These are phyloP conservation scores for Candida pseudofarinosa DNA, from an alignment of 805 yeast genomes.

Conservation along the genomic window DNA sequence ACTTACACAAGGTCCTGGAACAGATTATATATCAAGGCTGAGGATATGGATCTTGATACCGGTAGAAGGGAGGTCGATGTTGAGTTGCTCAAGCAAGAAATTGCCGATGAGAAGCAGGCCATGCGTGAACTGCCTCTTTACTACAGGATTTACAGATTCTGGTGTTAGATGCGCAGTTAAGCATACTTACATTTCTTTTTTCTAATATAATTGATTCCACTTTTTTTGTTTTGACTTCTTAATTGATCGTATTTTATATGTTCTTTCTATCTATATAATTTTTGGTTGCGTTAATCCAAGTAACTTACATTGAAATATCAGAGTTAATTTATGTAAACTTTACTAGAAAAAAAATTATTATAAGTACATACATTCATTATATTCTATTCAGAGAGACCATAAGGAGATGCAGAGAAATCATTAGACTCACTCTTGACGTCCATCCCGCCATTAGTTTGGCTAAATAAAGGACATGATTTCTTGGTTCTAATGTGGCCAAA, in stretches of 20 bases:
- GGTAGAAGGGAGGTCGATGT: slow-evolving; percentile 39
- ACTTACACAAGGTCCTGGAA: slow-evolving; percentile 28
- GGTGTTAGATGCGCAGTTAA: slow-evolving; percentile 2
- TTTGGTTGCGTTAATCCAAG: not conserved
- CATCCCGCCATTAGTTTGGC: slow-evolving; percentile 29
- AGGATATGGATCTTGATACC: slow-evolving; percentile 39
- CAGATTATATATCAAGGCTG: slow-evolving; percentile 23
- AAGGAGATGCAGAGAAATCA: slow-evolving; percentile 2
- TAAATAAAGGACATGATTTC: slow-evolving; percentile 84
- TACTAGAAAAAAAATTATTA: too few species aligned
- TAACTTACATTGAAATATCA: too few species aligned
- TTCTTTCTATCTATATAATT: not conserved
- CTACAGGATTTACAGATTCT: slow-evolving; percentile 1
- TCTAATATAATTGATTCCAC: too few species aligned
- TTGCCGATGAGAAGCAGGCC: slow-evolving; percentile 35
- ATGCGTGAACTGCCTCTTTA: not conserved
- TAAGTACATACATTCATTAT: not conserved
- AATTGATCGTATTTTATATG: not conserved
- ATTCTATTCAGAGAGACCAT: not conserved
- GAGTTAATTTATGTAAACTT: too few species aligned
- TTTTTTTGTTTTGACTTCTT: not conserved
- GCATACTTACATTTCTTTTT: not conserved
- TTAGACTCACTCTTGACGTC: not conserved
- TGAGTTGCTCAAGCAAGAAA: slow-evolving; percentile 36
- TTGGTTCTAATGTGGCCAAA: slow-evolving; percentile 93